These are phyloP conservation scores for Phylloporus scabripes DNA, from an alignment of 768 basidiomycete genomes.

Conservation along the genomic window DNA sequence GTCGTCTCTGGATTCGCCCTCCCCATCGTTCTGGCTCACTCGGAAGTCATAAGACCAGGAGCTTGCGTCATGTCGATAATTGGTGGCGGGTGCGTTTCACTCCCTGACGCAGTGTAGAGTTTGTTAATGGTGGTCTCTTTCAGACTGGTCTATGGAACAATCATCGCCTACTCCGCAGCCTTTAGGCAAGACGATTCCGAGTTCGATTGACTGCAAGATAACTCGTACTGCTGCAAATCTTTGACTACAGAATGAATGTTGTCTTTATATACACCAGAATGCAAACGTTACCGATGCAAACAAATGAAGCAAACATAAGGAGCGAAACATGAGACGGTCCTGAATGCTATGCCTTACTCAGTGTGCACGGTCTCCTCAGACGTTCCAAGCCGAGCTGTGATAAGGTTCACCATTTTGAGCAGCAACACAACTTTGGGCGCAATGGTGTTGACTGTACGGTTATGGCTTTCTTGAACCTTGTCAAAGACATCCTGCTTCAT, in stretches of 20 bases:
- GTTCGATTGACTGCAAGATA: constrained; percentile 45
- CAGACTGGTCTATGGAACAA: constrained; percentile 86
- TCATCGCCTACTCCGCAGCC: constrained; percentile 78
- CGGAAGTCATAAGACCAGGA: constrained; percentile 74
- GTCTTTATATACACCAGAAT: constrained; percentile 5
- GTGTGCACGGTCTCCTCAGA: constrained; percentile 7
- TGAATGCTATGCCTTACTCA: constrained; percentile 2
- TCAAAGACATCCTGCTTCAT: constrained; percentile 24
- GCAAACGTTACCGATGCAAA: not conserved
- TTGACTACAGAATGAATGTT: constrained; percentile 12
- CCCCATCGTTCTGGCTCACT: constrained; percentile 88
- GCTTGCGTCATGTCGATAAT: constrained; percentile 94
- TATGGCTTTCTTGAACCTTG: constrained; percentile 19
- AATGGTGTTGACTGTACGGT: constrained; percentile 20
- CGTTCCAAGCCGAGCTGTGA: constrained; percentile 23
- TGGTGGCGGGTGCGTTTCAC: constrained; percentile 66
- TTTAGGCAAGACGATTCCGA: constrained; percentile 82
- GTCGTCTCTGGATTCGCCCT: constrained; percentile 93
- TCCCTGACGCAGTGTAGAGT: not conserved
- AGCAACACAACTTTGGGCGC: constrained; percentile 24
- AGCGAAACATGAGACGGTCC: not conserved
- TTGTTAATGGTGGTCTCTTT: not conserved
- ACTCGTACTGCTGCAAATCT: constrained; percentile 10
- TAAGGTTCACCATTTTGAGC: constrained; percentile 28
- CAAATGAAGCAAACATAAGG: not conserved